Percentiles rank a stretch among this genome's conserved stretches.
Evolutionary conservation across 2,329 filamentous ascomycete species (phyloP).

Genomic region (Neopestalotiopsis sp.): DNA sequence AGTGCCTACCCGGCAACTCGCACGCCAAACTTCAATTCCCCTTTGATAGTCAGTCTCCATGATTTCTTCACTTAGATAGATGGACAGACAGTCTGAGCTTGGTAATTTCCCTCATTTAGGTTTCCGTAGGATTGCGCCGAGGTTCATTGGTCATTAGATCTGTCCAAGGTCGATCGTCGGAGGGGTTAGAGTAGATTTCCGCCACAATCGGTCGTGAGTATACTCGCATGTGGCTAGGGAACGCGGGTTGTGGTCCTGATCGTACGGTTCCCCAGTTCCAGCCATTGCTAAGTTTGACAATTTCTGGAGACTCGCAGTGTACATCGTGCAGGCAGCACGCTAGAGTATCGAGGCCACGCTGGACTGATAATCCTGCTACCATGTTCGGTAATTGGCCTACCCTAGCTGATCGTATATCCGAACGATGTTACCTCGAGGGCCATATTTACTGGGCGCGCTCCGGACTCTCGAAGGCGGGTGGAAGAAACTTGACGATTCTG

Average conservation of each 20-base stretch:
- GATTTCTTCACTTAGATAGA: background rate
- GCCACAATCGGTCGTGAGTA: constrained; percentile 1
- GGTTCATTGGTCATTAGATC: background rate
- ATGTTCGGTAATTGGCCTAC: constrained; percentile 9
- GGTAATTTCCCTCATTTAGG: background rate
- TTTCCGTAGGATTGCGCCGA: background rate
- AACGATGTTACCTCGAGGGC: constrained; percentile 9
- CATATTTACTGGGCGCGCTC: background rate
- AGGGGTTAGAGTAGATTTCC: background rate
- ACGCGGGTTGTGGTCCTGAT: background rate
- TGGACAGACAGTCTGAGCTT: background rate
- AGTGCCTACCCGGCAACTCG: background rate
- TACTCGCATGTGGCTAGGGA: background rate
- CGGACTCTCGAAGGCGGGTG: background rate
- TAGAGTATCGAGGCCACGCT: background rate
- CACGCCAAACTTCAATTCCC: background rate
- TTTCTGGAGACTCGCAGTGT: background rate
- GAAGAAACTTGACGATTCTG: background rate
- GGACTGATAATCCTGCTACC: background rate
- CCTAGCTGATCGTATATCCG: background rate
- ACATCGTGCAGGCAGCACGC: background rate
- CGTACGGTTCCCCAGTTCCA: background rate
- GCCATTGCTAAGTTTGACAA: background rate
- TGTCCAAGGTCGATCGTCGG: background rate
- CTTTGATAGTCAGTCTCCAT: background rate